Evolutionary conservation across 176 grass and related monocot genomes (phyloP).

Genomic region (Oryza glaberrima): DNA sequence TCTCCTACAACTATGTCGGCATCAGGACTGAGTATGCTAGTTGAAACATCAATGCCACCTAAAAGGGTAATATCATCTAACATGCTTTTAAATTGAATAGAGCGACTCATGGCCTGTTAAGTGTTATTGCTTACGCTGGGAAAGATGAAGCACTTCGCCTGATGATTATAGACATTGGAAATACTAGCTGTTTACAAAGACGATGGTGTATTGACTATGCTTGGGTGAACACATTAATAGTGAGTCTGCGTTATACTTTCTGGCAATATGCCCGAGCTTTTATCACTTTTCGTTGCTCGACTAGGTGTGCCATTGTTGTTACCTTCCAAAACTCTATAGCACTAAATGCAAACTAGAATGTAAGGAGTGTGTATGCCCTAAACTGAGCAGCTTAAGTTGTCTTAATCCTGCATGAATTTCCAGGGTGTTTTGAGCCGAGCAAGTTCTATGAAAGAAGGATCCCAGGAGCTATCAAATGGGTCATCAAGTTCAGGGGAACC

Average conservation of each 20-base stretch:
- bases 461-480: not conserved
- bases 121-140: not conserved
- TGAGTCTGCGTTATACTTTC: not conserved
- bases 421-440: slow-evolving; percentile 36
- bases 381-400: not conserved
- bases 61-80: slow-evolving; percentile 50
- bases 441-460: slow-evolving; percentile 50
- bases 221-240: not conserved
- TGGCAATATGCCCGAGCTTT: not conserved
- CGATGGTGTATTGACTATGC: slow-evolving; percentile 11
- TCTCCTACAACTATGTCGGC: slow-evolving; percentile 57
- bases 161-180: slow-evolving; percentile 23
- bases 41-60: slow-evolving; percentile 48
- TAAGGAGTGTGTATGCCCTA: not conserved
- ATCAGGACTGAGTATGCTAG: slow-evolving; percentile 60
- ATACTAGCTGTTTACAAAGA: slow-evolving; percentile 15
- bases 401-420: not conserved
- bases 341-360: not conserved
- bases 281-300: not conserved
- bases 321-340: not conserved
- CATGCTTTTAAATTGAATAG: not conserved
- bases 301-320: no score
- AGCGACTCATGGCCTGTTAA: not conserved
- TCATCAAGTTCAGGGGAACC: slow-evolving; percentile 24
- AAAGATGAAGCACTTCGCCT: not conserved